Base-by-base conservation (phyloP, 257 asterid genomes). In the Salvia hispanica region DNA sequence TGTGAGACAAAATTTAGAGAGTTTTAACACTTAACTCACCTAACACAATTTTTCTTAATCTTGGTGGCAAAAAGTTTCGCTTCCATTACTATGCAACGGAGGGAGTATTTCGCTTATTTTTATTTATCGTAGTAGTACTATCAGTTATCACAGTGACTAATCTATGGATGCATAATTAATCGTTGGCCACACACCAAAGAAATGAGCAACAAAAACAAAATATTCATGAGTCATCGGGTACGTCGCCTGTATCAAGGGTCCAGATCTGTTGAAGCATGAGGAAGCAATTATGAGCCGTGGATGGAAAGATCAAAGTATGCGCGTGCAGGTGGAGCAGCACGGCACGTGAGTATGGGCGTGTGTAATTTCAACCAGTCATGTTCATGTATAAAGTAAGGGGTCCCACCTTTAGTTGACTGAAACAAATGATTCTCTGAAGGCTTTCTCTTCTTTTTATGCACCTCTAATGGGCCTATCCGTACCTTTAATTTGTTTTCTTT, bases 381-480 rank as follows among this genome's bases (percentile, higher is more conserved):
- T 25, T 25, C 31, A 64, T 36, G 4, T 4, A 31, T 1, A 61
- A 54, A 36, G 10, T 3, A 3, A 0, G 7, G 10, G 25, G 15
- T 0, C 43, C 79, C 75, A 62, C 56, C 4, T 11, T 3, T 5
- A 3, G 65, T 71, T 59, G 80, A 71, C 80, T 71, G 73, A n/a
- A 42, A 14, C 45, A 16, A 0, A 18, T 16, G 13, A 52, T 51
- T 0, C 39, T 34, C 45, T 40, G 11, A 40, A 40, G 56, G 37
- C 80, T 76, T 77, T 77, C 81, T 77, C 81, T 62, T 63, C 78
- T 77, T 77, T 77, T 72, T 5, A 72, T 72, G 81, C 75, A 45
- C 4, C 9, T 21, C 10, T 14, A 51, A 54, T 67, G 75, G 65
- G 71, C 81, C 71, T 61, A 14, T 13, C 36, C 18, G 7, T 47